These are phyloP conservation scores for Fusarium nelsonii DNA, from an alignment of 2,329 filamentous ascomycete species.

Conservation along the genomic window DNA sequence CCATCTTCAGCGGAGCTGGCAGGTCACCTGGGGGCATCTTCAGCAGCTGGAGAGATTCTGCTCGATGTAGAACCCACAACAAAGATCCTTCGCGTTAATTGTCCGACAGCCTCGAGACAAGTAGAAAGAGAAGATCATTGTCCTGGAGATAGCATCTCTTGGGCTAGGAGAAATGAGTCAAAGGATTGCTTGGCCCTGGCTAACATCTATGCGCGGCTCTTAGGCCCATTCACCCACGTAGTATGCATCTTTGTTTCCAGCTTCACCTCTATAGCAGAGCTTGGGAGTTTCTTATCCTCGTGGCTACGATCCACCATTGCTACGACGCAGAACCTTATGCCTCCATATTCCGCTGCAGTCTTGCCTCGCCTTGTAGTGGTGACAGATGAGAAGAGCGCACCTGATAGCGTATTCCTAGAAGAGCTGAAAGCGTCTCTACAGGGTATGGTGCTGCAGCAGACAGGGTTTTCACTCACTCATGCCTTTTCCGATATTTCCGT, in stretches of 20 bases:
- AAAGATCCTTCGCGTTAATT: background rate
- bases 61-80: background rate
- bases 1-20: background rate
- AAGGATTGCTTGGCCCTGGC: background rate
- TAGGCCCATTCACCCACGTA: background rate
- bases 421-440: background rate
- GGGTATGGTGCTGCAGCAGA: background rate
- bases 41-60: background rate
- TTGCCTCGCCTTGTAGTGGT: background rate
- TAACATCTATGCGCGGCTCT: background rate
- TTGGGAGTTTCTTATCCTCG: background rate
- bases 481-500: background rate
- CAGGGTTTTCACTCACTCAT: background rate
- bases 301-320: background rate
- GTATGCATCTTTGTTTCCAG: conserved; percentile 1
- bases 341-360: background rate
- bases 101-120: background rate
- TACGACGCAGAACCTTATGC: background rate
- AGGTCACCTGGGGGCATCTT: background rate
- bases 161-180: background rate
- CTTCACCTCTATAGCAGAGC: background rate
- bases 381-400: background rate
- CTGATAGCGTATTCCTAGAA: background rate
- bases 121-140: background rate
- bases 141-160: background rate